Base-by-base conservation (phyloP, 805 yeast species). In the Cyberlindnera meyerae region DNA sequence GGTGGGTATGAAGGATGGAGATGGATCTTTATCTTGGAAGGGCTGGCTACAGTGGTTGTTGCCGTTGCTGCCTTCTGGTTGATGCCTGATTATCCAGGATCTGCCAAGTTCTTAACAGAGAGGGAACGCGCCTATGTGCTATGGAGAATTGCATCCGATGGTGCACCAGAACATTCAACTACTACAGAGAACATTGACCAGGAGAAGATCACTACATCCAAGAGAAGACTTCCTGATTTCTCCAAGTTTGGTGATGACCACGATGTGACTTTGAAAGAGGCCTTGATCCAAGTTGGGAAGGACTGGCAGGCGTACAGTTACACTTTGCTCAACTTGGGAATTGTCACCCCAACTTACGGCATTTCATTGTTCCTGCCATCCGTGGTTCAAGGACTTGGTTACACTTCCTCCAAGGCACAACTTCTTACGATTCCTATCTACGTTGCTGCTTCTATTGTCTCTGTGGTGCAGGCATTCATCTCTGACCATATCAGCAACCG, bases 361-460 rank as follows among this genome's bases (percentile, higher is more conserved):
- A 43, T 66, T 11, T 57, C 71, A 7, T 52, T 63, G 27, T 65
- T 68, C 35, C 45, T 68, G 20, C 73, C 73, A 13, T 58, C 71
- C 12, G 68, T 69, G 37, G 55, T 69, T 38, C 57, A 53, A 25
- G 42, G 37, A 2, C 46, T 69, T 34, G 73, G 73, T 1, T 68
- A 64, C 47, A 46, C 66, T 15, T 51, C 62, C 6, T 53, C 66
- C 5, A 50, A 44, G 16, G 65, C 72, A 0, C 72, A 69, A 48
- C 53, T 66, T 20, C 48, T 69, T 65, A 58, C 71, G 2, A 62
- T 66, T 18, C 73, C 73, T 2, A 54, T 65, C 3, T 67, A 67
- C 44, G 46, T 60, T 13, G 57, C 55, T 13, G 66, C 65, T 4
- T 57, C 63, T 2, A 40, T 54, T 8, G 43, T 45, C 18, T 47